Conservation (phyloP, 495 filamentous ascomycete genomes). For the Emericellopsis terricola region DNA sequence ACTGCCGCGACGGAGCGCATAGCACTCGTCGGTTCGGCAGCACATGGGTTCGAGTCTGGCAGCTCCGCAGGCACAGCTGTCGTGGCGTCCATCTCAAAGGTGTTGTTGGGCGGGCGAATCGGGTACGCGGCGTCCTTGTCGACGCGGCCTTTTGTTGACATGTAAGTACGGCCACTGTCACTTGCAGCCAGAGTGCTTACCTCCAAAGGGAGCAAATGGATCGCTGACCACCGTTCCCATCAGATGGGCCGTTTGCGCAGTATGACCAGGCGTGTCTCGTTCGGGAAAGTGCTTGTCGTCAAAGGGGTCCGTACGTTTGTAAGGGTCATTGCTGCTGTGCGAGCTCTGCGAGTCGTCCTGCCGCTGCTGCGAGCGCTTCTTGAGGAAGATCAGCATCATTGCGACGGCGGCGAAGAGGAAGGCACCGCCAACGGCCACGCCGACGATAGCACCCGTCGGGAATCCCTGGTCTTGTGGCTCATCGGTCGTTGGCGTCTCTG, state of each 20-base stretch:
- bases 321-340: background rate
- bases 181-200: background rate
- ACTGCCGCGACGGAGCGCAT: no score
- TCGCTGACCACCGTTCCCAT: background rate
- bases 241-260: no score
- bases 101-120: background rate
- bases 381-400: slow-evolving; percentile 2
- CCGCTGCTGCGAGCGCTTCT: slow-evolving; percentile 8
- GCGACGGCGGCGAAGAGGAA: slow-evolving; percentile 1
- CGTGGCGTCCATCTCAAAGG: slow-evolving; percentile 2
- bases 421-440: slow-evolving; percentile 8
- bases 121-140: background rate
- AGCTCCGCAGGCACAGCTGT: background rate
- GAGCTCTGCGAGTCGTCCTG: background rate
- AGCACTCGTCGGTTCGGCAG: no score
- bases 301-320: background rate
- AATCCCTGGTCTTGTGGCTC: background rate
- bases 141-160: background rate
- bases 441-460: slow-evolving; percentile 3
- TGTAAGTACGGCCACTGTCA: background rate
- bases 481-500: background rate
- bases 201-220: slow-evolving; percentile 3
- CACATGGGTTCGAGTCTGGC: background rate
- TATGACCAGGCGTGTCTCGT: background rate
- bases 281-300: slow-evolving; percentile 4